Base-by-base conservation (phyloP, 192 early-diverging fungal genomes). In the Podochytrium sp. region DNA sequence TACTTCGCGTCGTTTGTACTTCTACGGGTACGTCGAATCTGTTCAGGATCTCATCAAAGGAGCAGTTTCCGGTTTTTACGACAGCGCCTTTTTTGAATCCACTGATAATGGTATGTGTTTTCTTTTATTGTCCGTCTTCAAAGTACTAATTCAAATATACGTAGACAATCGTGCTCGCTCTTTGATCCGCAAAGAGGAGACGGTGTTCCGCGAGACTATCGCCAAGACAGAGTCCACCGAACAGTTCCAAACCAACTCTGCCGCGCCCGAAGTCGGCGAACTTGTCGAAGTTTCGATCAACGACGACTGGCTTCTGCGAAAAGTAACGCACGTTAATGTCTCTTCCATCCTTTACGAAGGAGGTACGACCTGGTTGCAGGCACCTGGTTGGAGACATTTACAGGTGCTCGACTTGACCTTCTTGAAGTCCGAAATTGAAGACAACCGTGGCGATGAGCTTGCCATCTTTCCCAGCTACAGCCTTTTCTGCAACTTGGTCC, bases 401-500 rank as follows among this genome's bases (percentile, higher is more conserved):
- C 12, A 50, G 18, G 33, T 7, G 10, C 6, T 34, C 18, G 64
- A 66, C 34, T 50, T 49, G 14, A 49, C 39, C 34, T 12, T 0
- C 20, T 32, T 66, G 42, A 66, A 66, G 43, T 20, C 10, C 6
- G 27, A 51, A 50, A 66, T 66, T 30, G 20, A 18, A n/a, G 33
- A 50, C 10, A 66, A 66, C 32, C 64, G 64, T n/a, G 64, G 64
- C n/a, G 49, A 66, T n/a, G 64, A 66, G 49, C 30, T 66, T 5
- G 18, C 43, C 43, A 51, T 66, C 27, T 66, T 66, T 34, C 64
- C 64, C 18, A 66, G 49, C 33, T 66, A 66, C 64, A 66, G 33
- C 30, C 32, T 66, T 14, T 66, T 66, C 33, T 66, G 64, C 43
- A 49, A 10, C 0, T 34, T 66, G 18, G 43, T 66, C 27, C 39